Evolutionary conservation across 2,329 filamentous ascomycete genomes (phyloP).

Genomic region (Clonostachys sp.): DNA sequence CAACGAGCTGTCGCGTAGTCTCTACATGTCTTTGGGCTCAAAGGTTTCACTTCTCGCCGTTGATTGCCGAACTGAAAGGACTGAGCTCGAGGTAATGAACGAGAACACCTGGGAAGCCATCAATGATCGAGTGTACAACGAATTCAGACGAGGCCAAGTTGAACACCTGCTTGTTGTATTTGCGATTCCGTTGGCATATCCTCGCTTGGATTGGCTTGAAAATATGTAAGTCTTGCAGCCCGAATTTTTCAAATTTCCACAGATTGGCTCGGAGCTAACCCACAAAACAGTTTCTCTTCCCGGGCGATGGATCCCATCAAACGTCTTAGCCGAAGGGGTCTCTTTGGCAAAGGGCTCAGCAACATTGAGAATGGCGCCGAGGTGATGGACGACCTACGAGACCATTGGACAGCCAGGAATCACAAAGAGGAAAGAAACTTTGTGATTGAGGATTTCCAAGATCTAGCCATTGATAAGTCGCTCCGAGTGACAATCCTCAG

Average conservation of each 20-base stretch:
- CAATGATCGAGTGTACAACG: conserved; percentile 78
- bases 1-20: conserved; percentile 73
- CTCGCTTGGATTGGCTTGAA: conserved; percentile 67
- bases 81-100: conserved; percentile 73
- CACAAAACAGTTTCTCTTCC: conserved; percentile 65
- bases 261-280: conserved; percentile 17
- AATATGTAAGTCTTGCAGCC: conserved; percentile 52
- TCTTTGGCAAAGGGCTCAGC: conserved; percentile 78
- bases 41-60: conserved; percentile 79
- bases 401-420: conserved; percentile 95
- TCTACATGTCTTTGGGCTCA: conserved; percentile 80
- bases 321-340: conserved; percentile 74
- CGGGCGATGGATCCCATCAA: conserved; percentile 85
- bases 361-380: conserved; percentile 90
- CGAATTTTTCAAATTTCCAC: background rate
- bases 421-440: conserved; percentile 88
- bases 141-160: conserved; percentile 78
- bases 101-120: conserved; percentile 81
- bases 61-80: conserved; percentile 88
- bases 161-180: conserved; percentile 87
- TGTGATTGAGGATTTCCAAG: conserved; percentile 86
- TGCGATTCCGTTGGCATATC: conserved; percentile 80
- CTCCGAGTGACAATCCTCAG: conserved; percentile 88
- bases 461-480: conserved; percentile 88
- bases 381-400: conserved; percentile 86